Percentiles rank a stretch among this genome's conserved stretches.
Evolutionary conservation across 2,329 filamentous ascomycete genomes (phyloP).

Genomic region (Monosporascus ibericus): DNA sequence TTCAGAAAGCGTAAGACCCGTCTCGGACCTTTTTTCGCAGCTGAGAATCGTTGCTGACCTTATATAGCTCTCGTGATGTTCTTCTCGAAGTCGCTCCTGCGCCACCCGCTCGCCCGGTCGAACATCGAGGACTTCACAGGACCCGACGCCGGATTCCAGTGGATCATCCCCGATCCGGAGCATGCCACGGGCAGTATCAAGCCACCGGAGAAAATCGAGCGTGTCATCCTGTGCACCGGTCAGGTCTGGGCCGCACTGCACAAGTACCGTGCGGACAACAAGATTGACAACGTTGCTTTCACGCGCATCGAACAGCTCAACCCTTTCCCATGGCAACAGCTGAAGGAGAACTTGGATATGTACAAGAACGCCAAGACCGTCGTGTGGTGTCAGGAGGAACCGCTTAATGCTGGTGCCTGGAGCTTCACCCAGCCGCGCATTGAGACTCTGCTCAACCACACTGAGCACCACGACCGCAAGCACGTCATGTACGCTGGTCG

Average conservation of each 20-base stretch:
- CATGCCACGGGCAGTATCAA: slow-evolving; percentile 73
- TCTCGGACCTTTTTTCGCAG: not conserved
- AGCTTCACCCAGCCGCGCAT: slow-evolving; percentile 95
- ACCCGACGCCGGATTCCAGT: slow-evolving; percentile 81
- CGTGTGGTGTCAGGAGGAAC: slow-evolving; percentile 96
- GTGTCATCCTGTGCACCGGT: slow-evolving; percentile 88
- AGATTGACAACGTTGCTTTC: slow-evolving; percentile 85
- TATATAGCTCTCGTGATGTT: slow-evolving; percentile 79
- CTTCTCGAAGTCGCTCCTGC: slow-evolving; percentile 96
- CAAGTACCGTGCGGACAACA: slow-evolving; percentile 85
- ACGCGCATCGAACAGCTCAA: slow-evolving; percentile 96
- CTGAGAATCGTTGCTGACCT: slow-evolving; percentile 16
- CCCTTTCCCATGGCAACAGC: slow-evolving; percentile 96
- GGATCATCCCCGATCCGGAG: slow-evolving; percentile 88
- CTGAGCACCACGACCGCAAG: slow-evolving; percentile 85
- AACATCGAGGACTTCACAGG: slow-evolving; percentile 85
- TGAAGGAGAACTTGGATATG: slow-evolving; percentile 91
- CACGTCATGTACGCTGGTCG: slow-evolving; percentile 97
- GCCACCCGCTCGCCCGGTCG: slow-evolving; percentile 88
- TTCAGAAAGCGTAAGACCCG: slow-evolving; percentile 88
- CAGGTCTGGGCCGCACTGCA: slow-evolving; percentile 87
- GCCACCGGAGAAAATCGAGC: slow-evolving; percentile 79
- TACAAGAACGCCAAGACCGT: slow-evolving; percentile 98
- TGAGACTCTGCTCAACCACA: slow-evolving; percentile 92
- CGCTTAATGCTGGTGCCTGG: slow-evolving; percentile 95